Evolutionary conservation across 2,329 filamentous ascomycete species (phyloP), one percentile per base, ranked within the genome.

Genomic region (Ampelomyces quisqualis): DNA sequence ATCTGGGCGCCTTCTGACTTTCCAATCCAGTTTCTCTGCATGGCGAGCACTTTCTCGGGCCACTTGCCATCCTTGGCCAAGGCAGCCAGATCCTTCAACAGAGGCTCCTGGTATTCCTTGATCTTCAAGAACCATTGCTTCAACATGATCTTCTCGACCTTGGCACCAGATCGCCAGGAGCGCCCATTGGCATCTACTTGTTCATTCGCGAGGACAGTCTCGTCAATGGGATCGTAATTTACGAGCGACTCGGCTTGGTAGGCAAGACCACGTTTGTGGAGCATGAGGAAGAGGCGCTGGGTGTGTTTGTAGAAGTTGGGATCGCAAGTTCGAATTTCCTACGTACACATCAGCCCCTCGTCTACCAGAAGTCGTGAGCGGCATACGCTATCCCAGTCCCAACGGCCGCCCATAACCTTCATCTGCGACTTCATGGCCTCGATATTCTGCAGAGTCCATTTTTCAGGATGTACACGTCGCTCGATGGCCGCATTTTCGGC

Each of bases 71-170:
- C 71, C 51, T 79, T 73, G 9, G 79, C 74, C 23, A 95, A 74
- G 3, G 73, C 68, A 20, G 88, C 80, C 1, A 95, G 75, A 48
- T 88, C 88, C 19, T 82, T 72, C 18, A 94, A 72, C 6, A 95
- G 72, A 3, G 80, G 74, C 38, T 91, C 82, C 47, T 86, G 82
- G 60, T 87, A 93, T 34, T 80, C 79, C 3, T 88, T 91, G 58
- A 93, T 94, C 48, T 82, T 83, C 50, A 95, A 80, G 65, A 94
- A 95, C 90, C 90, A 95, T 67, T 95, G 90, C 69, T 86, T 88
- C 33, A 94, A 73, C 53, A 80, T 80, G 44, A 81, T 75, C 70
- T 90, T 86, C 68, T 93, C 85, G 13, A 94, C 88, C 63, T 86
- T 84, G 34, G 87, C 89, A 7, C 89, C 89, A 1, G 88, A 93